phyloP scores from a whole-genome alignment of 306 rosid species.

The Sphenostylis stenocarpa region DNA sequence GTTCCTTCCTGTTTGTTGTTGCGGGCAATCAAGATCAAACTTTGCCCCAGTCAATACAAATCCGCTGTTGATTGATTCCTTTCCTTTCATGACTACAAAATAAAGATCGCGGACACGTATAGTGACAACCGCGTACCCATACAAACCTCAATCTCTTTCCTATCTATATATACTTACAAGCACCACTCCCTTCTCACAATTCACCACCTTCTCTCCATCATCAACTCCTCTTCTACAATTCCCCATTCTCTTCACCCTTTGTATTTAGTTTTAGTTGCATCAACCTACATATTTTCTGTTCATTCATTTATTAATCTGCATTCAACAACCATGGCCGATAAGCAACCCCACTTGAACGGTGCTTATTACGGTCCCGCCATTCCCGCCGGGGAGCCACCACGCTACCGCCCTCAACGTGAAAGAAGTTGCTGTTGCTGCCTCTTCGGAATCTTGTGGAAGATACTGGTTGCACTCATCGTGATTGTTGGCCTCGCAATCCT shows the following conservation, averaged over 20 bases:
- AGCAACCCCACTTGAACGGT: background rate
- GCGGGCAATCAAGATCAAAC: background rate
- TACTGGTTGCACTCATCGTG: constrained; percentile 42
- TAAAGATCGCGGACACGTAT: too few species aligned
- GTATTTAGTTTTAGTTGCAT: too few species aligned
- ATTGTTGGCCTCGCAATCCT: constrained; percentile 40
- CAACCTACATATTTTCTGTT: too few species aligned
- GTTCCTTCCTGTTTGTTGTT: background rate
- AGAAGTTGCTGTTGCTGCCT: constrained; percentile 42
- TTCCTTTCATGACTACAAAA: background rate
- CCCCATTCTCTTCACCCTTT: background rate
- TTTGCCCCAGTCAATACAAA: background rate
- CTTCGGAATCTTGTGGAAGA: constrained; percentile 55
- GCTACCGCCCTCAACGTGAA: background rate
- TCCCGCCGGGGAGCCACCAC: background rate
- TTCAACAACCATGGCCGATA: background rate
- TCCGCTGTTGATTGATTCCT: background rate
- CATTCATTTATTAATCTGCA: background rate
- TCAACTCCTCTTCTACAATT: too few species aligned
- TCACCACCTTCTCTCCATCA: too few species aligned
- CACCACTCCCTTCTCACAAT: background rate
- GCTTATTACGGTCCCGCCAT: background rate
- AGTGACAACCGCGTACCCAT: background rate
- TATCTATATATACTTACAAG: too few species aligned
- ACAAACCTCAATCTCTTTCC: too few species aligned